Conservation (phyloP, 2,329 filamentous ascomycete genomes). For the Lecanicillium sp. region DNA sequence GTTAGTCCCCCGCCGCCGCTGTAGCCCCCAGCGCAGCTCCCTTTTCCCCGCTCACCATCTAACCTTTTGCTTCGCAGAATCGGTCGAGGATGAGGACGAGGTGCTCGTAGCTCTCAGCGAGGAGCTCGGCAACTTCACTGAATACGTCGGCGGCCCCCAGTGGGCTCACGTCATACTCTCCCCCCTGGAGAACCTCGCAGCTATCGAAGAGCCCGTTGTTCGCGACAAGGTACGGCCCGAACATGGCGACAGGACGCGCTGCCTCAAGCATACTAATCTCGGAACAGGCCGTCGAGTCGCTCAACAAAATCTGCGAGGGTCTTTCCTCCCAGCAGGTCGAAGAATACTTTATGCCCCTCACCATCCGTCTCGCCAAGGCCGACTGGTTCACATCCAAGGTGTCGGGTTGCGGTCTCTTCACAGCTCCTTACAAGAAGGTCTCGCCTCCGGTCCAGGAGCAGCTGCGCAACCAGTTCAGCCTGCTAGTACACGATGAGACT, state of each 20-base stretch:
- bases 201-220: conserved; percentile 96
- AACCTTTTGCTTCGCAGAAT: conserved; percentile 56
- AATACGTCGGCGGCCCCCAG: conserved; percentile 92
- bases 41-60: conserved; percentile 16
- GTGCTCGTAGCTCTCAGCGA: conserved; percentile 95
- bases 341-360: conserved; percentile 94
- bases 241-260: conserved; percentile 1
- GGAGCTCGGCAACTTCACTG: conserved; percentile 92
- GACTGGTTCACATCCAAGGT: conserved; percentile 99
- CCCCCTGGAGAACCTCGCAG: conserved; percentile 93
- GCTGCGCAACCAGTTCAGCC: conserved; percentile 84
- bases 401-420: conserved; percentile 93
- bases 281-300: conserved; percentile 84
- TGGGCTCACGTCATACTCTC: conserved; percentile 94
- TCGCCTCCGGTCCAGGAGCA: conserved; percentile 82
- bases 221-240: conserved; percentile 75
- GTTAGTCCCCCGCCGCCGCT: conserved; percentile 52
- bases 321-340: conserved; percentile 90
- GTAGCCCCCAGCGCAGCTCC: conserved; percentile 16
- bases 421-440: conserved; percentile 86
- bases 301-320: conserved; percentile 97
- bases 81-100: conserved; percentile 97
- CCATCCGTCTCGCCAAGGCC: conserved; percentile 92
- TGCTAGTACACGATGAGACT: conserved; percentile 95
- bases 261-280: neutral